Base-by-base conservation (phyloP, 2,329 filamentous ascomycete species). In the Diaporthe vaccinii region DNA sequence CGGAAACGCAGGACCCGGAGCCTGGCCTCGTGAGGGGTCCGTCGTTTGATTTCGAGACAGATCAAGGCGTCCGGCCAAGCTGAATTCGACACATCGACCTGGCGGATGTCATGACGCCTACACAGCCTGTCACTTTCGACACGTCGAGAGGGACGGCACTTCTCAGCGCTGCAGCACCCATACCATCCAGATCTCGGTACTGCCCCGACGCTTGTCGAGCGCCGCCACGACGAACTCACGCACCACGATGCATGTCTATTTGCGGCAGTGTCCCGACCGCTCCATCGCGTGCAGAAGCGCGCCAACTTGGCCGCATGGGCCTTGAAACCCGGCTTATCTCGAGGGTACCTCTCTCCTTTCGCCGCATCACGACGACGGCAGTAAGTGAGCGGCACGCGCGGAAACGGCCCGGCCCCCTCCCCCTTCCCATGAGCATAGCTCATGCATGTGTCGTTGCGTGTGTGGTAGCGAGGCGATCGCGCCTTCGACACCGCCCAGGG, bases 401-500 rank as follows among this genome's bases (percentile, higher is more conserved):
- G 46, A 53, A 55, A 39, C 46, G 49, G 34, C 44, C 62, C 28
- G 22, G 49, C 31, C 65, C 65, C 44, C 44, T 22, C 28, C 22
- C 31, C 20, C 14, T n/a, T 17, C 14, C 34, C 44, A 25, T 20
- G 46, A n/a, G 46, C 62, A 9, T 41, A 41, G 34, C 49, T 55
- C 17, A 31, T 55, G 49, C 34, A 41, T 12, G 17, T 55, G 49
- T 55, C 46, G 36, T 55, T 10, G 65, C 34, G 28, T 69, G 49
- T 9, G 65, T 25, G 46, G 49, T 55, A 53, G 46, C 15, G 46
- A 53, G 49, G 34, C 49, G 49, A 41, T 55, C 31, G 31, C 34
- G 65, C 65, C 49, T 25, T 41, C 65, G 31, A 69, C 65, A 69
- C 65, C 65, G 65, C 49, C 49, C 55, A 15, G 49, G 34, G 41